phyloP scores from a whole-genome alignment of 495 filamentous ascomycete genomes.

The Haplographium delicatum region DNA sequence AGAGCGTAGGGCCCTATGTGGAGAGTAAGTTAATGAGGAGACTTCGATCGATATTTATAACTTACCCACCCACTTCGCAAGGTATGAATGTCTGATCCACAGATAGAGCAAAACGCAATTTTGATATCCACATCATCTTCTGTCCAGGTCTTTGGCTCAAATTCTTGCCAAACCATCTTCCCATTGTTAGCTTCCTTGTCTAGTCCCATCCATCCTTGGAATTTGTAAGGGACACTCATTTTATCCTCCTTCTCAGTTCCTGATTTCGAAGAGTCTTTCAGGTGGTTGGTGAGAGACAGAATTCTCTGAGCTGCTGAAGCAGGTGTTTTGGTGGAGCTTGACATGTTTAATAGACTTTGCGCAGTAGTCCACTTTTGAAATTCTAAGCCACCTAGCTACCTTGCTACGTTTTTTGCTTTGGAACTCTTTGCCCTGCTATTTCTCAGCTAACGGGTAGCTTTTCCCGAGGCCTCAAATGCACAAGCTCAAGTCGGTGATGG shows the following conservation, averaged over 20 bases:
- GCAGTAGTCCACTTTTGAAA: no score
- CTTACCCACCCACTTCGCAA: conserved; percentile 64
- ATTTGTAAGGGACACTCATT: conserved; percentile 36
- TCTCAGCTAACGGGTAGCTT: no score
- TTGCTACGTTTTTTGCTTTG: no score
- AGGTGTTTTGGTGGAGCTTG: conserved; percentile 11
- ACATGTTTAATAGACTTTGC: conserved; percentile 10
- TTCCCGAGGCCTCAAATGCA: no score
- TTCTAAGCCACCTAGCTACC: no score
- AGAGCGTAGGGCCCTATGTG: conserved; percentile 49
- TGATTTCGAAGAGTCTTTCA: conserved; percentile 18
- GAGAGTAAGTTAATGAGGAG: not conserved
- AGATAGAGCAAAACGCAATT: conserved; percentile 80
- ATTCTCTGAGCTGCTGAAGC: conserved; percentile 18
- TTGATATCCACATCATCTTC: conserved; percentile 74
- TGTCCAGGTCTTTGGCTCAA: conserved; percentile 72
- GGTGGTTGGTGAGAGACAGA: conserved; percentile 19
- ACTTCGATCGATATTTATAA: not conserved
- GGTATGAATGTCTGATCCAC: conserved; percentile 73
- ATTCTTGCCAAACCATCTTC: conserved; percentile 67
- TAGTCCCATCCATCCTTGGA: conserved; percentile 78
- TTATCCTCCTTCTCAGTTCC: conserved; percentile 17
- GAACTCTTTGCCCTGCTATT: no score
- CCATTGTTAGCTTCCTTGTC: conserved; percentile 53
- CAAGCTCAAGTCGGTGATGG: no score